These are phyloP conservation scores for Boletus vermiculosoides DNA, from an alignment of 768 basidiomycete species.

Conservation along the genomic window DNA sequence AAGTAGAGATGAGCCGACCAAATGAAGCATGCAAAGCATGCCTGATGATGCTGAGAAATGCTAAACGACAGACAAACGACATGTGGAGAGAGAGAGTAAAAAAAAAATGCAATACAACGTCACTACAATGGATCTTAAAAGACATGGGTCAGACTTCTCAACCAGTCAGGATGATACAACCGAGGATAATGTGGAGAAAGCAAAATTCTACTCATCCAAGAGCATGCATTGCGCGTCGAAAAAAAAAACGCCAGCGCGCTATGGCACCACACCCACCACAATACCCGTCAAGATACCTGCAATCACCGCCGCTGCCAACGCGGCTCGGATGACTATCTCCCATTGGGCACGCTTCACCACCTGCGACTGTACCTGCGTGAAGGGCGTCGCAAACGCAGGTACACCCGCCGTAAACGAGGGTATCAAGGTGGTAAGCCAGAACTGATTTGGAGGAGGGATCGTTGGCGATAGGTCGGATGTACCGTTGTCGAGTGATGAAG, in stretches of 20 bases:
- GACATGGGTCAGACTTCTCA: background rate
- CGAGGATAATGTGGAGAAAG: background rate
- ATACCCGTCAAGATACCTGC: constrained; percentile 34
- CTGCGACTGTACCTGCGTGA: constrained; percentile 68
- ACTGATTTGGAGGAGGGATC: background rate
- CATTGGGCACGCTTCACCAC: constrained; percentile 78
- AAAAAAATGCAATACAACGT: background rate
- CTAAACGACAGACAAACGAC: background rate
- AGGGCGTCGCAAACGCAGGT: constrained; percentile 67
- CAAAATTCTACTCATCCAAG: background rate
- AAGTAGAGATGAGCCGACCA: background rate
- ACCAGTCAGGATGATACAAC: background rate
- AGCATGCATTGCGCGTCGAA: too few species aligned
- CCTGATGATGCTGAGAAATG: background rate
- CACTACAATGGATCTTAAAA: background rate
- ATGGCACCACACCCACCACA: constrained; percentile 18
- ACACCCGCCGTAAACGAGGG: constrained; percentile 42
- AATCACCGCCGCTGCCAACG: constrained; percentile 44
- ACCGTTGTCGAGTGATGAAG: background rate
- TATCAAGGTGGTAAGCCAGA: constrained; percentile 17
- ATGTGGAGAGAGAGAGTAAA: background rate
- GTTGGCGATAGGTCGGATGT: background rate
- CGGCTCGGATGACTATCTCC: constrained; percentile 75
- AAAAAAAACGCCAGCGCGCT: background rate
- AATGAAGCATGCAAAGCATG: background rate